Evolutionary conservation across 192 early-diverging fungal genomes (phyloP).

Genomic region (Backusella luteola): DNA sequence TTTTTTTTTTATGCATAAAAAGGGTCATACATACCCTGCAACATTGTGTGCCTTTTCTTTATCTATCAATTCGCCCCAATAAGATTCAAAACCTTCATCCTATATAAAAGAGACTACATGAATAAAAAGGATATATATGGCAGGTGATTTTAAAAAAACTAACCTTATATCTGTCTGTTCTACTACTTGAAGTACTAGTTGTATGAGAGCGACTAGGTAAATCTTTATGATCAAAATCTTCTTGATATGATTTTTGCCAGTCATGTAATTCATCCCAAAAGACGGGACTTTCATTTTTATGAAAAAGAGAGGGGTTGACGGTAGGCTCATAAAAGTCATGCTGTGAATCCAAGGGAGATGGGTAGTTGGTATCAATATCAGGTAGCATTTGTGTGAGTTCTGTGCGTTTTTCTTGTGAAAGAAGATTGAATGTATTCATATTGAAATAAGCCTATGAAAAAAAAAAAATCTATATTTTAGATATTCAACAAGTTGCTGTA

Average conservation of each 20-base stretch:
- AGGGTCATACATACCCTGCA: constrained; percentile 28
- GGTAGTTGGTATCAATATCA: not conserved
- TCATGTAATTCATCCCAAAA: constrained; percentile 1
- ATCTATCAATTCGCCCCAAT: constrained; percentile 32
- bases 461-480: not conserved
- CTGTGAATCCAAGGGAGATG: constrained; percentile 8
- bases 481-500: not conserved
- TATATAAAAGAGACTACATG: not conserved
- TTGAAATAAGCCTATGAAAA: constrained; percentile 16
- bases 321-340: not conserved
- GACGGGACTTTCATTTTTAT: constrained; percentile 1
- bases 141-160: not conserved
- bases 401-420: constrained; percentile 14
- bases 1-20: not conserved
- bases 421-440: constrained; percentile 12
- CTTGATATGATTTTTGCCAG: not conserved
- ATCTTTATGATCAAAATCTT: not conserved
- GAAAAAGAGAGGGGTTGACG: not conserved
- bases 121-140: not conserved
- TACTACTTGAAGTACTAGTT: not conserved
- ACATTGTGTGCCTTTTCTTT: constrained; percentile 35
- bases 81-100: constrained; percentile 30
- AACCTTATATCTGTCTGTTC: constrained; percentile 11
- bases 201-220: no score
- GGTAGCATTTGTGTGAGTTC: constrained; percentile 18